phyloP scores from a whole-genome alignment of 192 early-diverging fungal species.

The Coemansia sp. region DNA sequence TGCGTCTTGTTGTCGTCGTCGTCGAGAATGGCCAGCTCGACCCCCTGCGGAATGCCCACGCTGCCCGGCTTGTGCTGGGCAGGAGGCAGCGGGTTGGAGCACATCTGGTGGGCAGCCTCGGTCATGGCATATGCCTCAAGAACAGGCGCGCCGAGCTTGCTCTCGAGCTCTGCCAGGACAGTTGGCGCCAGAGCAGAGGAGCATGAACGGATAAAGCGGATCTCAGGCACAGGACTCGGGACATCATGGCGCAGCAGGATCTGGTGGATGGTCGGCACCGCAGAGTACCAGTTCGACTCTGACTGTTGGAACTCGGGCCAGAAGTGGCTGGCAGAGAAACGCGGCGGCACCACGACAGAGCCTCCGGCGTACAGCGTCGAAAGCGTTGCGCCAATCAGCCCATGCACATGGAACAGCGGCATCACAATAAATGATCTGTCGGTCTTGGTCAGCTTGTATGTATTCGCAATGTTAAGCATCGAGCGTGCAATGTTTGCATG shows the following conservation, averaged over 20 bases:
- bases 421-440: constrained; percentile 78
- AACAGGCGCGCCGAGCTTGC: constrained; percentile 67
- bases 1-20: constrained; percentile 32
- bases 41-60: constrained; percentile 76
- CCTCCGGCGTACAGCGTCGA: constrained; percentile 72
- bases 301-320: constrained; percentile 72
- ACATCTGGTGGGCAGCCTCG: constrained; percentile 88
- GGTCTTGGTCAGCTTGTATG: constrained; percentile 61
- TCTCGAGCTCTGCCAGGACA: constrained; percentile 67
- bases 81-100: constrained; percentile 75
- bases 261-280: constrained; percentile 87
- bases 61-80: constrained; percentile 73
- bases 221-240: constrained; percentile 36
- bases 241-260: constrained; percentile 62
- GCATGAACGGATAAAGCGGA: constrained; percentile 83
- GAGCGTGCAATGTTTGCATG: constrained; percentile 74
- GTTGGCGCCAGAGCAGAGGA: constrained; percentile 74
- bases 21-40: constrained; percentile 70
- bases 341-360: constrained; percentile 67
- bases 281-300: constrained; percentile 70
- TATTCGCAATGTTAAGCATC: constrained; percentile 72
- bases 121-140: constrained; percentile 87
- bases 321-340: constrained; percentile 71
- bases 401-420: constrained; percentile 89
- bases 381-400: constrained; percentile 74